These are phyloP conservation scores for Ceratobasidium sp. DNA, from an alignment of 1,284 basidiomycete species.

Conservation along the genomic window DNA sequence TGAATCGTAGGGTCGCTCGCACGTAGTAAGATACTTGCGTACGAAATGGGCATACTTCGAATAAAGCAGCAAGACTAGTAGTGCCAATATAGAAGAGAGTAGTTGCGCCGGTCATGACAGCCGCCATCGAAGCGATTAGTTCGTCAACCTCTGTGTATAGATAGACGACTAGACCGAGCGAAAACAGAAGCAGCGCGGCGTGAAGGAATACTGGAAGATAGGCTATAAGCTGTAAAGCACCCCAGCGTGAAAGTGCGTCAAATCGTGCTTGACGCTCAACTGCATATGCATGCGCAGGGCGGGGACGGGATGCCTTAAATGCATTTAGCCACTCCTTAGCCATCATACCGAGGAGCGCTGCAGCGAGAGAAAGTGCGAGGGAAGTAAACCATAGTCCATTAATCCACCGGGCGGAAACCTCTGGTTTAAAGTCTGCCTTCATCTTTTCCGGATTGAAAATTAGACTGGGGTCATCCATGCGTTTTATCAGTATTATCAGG, in stretches of 20 bases:
- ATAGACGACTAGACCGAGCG: conserved; percentile 2
- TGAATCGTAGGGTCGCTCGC: too few species aligned
- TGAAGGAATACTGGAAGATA: conserved; percentile 26
- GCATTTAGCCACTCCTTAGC: conserved; percentile 32
- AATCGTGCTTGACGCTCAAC: neutral
- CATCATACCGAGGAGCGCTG: conserved; percentile 12
- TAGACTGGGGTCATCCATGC: neutral
- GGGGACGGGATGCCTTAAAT: conserved; percentile 1
- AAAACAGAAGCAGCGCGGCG: conserved; percentile 24
- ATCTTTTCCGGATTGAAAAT: neutral
- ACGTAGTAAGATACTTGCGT: conserved; percentile 5
- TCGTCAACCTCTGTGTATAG: too few species aligned
- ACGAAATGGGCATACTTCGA: neutral
- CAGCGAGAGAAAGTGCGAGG: too few species aligned
- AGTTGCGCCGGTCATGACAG: neutral
- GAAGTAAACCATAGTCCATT: conserved; percentile 35
- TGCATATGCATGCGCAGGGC: conserved; percentile 1
- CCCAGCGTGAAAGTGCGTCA: conserved; percentile 13
- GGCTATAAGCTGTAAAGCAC: neutral
- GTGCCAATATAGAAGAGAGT: neutral
- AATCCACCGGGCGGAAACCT: neutral
- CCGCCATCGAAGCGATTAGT: conserved; percentile 3
- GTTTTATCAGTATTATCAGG: conserved; percentile 6
- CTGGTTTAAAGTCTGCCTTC: neutral
- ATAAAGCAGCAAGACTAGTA: neutral